phyloP scores from a whole-genome alignment of 2,329 filamentous ascomycete genomes.

The Aspergillus persii region DNA sequence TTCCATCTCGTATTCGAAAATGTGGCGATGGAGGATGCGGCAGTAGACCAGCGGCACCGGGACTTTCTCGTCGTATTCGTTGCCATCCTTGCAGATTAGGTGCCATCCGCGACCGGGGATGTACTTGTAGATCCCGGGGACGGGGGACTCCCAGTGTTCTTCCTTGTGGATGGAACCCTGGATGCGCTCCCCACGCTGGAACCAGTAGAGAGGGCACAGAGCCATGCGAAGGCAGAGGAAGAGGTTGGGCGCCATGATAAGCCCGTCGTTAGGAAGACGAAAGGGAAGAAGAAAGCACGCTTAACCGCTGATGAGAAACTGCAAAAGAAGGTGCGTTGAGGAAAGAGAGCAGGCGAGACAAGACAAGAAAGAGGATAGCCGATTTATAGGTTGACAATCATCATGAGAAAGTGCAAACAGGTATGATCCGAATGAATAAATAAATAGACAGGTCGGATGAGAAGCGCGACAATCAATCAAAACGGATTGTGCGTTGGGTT shows the following conservation, averaged over 20 bases:
- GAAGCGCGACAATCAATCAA: conserved; percentile 8
- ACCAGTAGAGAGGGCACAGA: conserved; percentile 52
- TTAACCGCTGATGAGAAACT: conserved; percentile 20
- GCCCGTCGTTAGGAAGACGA: not conserved
- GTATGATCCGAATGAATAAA: conserved; percentile 16
- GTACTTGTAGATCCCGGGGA: conserved; percentile 51
- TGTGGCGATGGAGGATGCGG: conserved; percentile 49
- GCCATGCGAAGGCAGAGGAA: conserved; percentile 50
- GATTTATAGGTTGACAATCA: conserved; percentile 34
- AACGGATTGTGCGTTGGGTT: conserved; percentile 4
- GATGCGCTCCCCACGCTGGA: conserved; percentile 39
- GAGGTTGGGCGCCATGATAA: conserved; percentile 50
- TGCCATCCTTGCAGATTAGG: conserved; percentile 42
- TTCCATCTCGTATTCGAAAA: conserved; percentile 49
- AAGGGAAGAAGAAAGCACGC: conserved; percentile 18
- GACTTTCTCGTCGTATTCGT: conserved; percentile 32
- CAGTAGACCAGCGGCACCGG: conserved; percentile 46
- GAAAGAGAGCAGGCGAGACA: conserved; percentile 1
- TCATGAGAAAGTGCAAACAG: conserved; percentile 24
- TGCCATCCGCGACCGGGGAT: conserved; percentile 52
- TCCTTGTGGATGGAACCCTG: conserved; percentile 41
- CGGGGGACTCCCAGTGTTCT: conserved; percentile 50
- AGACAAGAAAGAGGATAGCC: conserved; percentile 9
- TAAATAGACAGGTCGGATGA: conserved; percentile 8
- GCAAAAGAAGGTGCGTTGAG: conserved; percentile 7